Base-by-base conservation (phyloP, 176 grass and related monocot genomes). In the Lolium perenne region DNA sequence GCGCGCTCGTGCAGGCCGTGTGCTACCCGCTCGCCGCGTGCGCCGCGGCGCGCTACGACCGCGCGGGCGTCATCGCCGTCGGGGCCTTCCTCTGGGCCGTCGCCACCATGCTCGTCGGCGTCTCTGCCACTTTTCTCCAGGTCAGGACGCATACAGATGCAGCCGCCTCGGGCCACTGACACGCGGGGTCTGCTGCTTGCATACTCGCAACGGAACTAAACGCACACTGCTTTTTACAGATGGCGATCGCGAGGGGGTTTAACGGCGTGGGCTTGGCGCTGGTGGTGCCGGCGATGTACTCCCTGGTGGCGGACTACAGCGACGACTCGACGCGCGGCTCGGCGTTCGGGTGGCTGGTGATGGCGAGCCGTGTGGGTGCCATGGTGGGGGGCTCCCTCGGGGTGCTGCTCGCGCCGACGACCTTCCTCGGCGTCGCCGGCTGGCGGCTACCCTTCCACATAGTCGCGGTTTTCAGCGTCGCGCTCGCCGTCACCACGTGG, bases 271-370 rank as follows among this genome's bases (percentile, higher is more conserved):
- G 91, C 5, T 69, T 92, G 71, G 91, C 91, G 43, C 53, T 92
- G 13, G 84, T 87, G 32, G 29, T 86, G 63, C 87, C 84, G 5
- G 82, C 91, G 35, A 87, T 92, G 56, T 82, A 71, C 62, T 87
- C 87, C 55, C 84, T 90, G 32, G 87, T 90, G 10, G 91, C 87
- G 2, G 91, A 92, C 67, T 92, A 85, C 87, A 92, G 87, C 65
- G 76, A 90, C 54, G 80, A 90, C 25, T 35, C 18, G 57, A 90
- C 80, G 20, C 87, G 91, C 47, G 87, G 91, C 18, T 6, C 74
- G 49, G 84, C 80, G 35, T 92, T 92, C 56, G 91, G 87, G 70
- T 92, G 91, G 91, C 57, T 92, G 8, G 2, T 38, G 32, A 83
- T 87, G 64, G 82, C 87, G 23, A 18, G 70, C 5, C 7, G 49